Evolutionary conservation across 805 yeast genomes (phyloP), one percentile per base, ranked within the genome.

Genomic region (Candida verbasci): DNA sequence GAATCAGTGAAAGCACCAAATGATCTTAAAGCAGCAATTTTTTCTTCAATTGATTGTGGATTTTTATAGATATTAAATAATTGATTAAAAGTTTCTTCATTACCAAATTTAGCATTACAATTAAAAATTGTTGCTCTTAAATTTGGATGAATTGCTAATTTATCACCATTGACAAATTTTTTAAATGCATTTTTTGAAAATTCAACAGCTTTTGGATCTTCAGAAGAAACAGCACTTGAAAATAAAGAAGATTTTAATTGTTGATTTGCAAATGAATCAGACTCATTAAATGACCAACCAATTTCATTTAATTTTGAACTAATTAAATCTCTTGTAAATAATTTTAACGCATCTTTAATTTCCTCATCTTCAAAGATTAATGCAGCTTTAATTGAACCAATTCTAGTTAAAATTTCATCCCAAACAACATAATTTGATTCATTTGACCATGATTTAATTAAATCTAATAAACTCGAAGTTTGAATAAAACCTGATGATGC

Each of bases 71-170:
- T 73, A 23, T 70, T 53, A 45, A 70, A 70, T 34, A 87, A 58
- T 47, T 75, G 70, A 38, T 85, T 82, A 61, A 78, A 86, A 41
- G 78, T 78, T 35, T 71, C 65, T 20, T 53, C 66, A 40, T 77
- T 78, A 47, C 94, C 94, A 33, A 58, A 54, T 55, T 72, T 72
- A 34, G 89, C 86, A 42, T 74, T 86, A n/a, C 78, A 62, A 37
- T 58, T 61, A 62, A 83, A 86, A 14, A 86, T 78, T 11, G 82
- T 52, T 4, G 72, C 74, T 59, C 85, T 76, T 48, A 86, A 61
- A 63, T 85, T 80, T 40, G 95, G 86, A 57, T 86, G 78, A 45
- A 87, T 70, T 23, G 86, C 86, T 21, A 68, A 60, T 46, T 72
- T 70, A 54, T 83, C 84, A 43, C 93, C 93, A 9, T 65, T 62